Evolutionary conservation across 495 filamentous ascomycete species (phyloP), one percentile per base, ranked within the genome.

Genomic region (Cenococcum geophilum): DNA sequence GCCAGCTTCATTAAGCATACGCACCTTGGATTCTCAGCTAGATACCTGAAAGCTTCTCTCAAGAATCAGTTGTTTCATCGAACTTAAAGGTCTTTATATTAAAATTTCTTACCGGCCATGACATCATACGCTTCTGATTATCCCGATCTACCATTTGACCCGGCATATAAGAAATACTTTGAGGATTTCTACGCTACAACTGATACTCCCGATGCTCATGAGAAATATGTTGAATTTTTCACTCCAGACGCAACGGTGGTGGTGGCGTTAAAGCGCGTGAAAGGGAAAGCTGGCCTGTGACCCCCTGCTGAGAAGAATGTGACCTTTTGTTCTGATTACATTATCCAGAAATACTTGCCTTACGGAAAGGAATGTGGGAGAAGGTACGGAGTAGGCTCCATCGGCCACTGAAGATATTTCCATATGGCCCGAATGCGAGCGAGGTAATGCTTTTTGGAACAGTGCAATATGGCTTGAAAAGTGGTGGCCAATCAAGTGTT

Each of bases 391-490:
- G 74, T 9, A 77, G 83, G 4, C 70, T 73, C 35, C 84, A 87
- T 64, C 72, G 68, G 11, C 74, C 80, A 0, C 32, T 60, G 1
- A 78, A 78, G 60, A 75, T 87, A 52, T 86, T 79, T 59, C 80
- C 82, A 43, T 76, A 76, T 56, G 80, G 78, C 12, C 60, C 70
- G 0, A 66, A 77, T 47, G 47, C 69, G 4, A 60, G 72, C 14
- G 81, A 86, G 61, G 74, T 85, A n/a, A 86, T 87, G 83, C 72
- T 87, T 8, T 78, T 79, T 62, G 84, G 84, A 18, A 81, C 71
- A 0, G 84, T 86, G 23, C 76, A 67, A 40, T 85, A 83, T 68
- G 74, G 68, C 51, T 69, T 85, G 32, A 85, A 82, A 70, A 74
- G 73, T 65, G 77, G 72, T 48, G 70, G 72, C 54, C 74, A 80